Percentiles rank a stretch among this genome's conserved stretches.
Evolutionary conservation across 1,139 yeast species (phyloP).

Genomic region (Magnusiomyces ingens): DNA sequence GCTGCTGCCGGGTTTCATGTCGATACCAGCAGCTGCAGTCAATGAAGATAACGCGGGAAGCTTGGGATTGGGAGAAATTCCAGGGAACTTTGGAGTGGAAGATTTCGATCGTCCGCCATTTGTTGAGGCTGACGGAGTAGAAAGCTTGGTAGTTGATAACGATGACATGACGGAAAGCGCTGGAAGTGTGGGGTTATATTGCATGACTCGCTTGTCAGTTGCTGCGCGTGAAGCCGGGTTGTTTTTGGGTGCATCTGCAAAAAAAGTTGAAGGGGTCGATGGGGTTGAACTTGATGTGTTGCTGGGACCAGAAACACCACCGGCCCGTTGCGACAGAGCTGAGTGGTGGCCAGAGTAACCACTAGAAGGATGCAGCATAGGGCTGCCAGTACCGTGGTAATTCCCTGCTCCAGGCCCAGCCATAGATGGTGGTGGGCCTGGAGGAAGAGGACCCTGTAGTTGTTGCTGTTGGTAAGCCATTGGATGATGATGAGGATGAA

Average conservation of each 20-base stretch:
- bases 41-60: constrained; percentile 15
- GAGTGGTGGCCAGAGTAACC: neutral
- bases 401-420: neutral
- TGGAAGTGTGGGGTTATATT: neutral
- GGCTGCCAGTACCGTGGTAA: neutral
- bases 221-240: neutral
- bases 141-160: neutral
- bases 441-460: constrained; percentile 6
- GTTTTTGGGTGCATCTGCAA: neutral
- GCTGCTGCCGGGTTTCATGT: constrained; percentile 8
- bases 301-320: constrained; percentile 2
- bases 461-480: constrained; percentile 9
- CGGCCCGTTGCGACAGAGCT: constrained; percentile 1
- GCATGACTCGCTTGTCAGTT: neutral
- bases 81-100: constrained; percentile 12
- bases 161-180: constrained; percentile 1
- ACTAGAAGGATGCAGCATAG: neutral
- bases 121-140: no score
- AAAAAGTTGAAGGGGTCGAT: neutral
- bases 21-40: constrained; percentile 15
- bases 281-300: neutral
- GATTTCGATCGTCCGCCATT: no score
- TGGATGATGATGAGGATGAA: constrained; percentile 6
- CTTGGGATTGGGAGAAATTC: constrained; percentile 6
- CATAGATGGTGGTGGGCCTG: constrained; percentile 9